Percentiles rank a stretch among this genome's conserved stretches.
These are phyloP conservation scores for Nasturtium officinale DNA, from an alignment of 345 rosid species.

Conservation along the genomic window DNA sequence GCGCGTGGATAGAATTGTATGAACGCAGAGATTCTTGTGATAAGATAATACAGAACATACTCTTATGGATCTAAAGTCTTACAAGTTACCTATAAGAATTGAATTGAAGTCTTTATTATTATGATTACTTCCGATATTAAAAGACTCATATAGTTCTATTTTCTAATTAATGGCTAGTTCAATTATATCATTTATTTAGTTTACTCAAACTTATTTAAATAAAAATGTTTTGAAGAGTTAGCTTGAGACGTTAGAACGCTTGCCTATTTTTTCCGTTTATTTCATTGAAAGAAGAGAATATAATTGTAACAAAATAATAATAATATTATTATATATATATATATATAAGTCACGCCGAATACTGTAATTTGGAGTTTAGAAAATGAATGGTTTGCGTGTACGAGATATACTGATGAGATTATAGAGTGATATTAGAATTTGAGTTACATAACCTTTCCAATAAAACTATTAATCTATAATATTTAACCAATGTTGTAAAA, in stretches of 20 bases:
- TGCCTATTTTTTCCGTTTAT: not conserved
- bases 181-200: too few species aligned
- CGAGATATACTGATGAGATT: not conserved
- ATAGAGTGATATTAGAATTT: not conserved
- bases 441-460: not conserved
- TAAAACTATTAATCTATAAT: not conserved
- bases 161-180: not conserved
- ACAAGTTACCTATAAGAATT: conserved; percentile 28
- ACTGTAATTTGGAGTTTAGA: not conserved
- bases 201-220: not conserved
- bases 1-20: conserved; percentile 27
- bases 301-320: not conserved
- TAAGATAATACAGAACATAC: not conserved
- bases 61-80: conserved; percentile 24
- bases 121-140: conserved; percentile 21
- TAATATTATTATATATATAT: not conserved
- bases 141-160: not conserved
- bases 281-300: not conserved
- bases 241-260: conserved; percentile 16
- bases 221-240: conserved; percentile 8
- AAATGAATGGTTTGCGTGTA: not conserved
- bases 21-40: conserved; percentile 12
- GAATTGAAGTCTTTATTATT: conserved; percentile 18
- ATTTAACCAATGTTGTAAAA: not conserved
- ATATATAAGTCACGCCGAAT: not conserved